These are phyloP conservation scores for Brassica juncea DNA, from an alignment of 345 rosid species.

Conservation along the genomic window DNA sequence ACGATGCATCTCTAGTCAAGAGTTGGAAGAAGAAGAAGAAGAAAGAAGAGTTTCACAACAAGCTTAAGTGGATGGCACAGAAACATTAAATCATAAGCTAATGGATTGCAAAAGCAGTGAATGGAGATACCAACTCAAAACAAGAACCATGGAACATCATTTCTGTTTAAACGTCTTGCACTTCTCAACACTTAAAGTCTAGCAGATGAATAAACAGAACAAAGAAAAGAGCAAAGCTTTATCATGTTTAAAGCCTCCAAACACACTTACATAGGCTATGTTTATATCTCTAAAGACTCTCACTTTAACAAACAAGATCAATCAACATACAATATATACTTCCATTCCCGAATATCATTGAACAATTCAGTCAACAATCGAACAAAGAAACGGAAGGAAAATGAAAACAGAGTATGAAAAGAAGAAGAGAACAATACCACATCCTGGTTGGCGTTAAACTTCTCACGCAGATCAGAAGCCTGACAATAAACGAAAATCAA, in stretches of 20 bases:
- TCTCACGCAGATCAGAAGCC: conserved; percentile 84
- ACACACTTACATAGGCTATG: neutral
- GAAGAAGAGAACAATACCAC: conserved; percentile 60
- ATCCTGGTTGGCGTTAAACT: conserved; percentile 75
- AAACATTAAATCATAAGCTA: neutral
- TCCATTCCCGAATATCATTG: neutral
- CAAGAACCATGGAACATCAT: neutral
- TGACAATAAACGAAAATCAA: conserved; percentile 28
- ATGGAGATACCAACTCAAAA: conserved; percentile 12
- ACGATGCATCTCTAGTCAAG: neutral
- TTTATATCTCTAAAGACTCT: neutral
- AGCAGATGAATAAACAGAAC: neutral
- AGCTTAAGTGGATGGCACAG: neutral
- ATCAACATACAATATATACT: neutral
- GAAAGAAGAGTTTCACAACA: neutral
- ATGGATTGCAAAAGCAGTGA: neutral
- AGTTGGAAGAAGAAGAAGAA: neutral
- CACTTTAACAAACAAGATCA: neutral
- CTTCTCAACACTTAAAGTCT: neutral
- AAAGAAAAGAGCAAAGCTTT: neutral
- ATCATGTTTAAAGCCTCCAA: neutral
- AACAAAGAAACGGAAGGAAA: neutral
- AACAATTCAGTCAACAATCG: neutral
- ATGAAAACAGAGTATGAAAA: neutral
- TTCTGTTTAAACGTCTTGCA: neutral